These are phyloP conservation scores for Leccinum sublutescens DNA, from an alignment of 768 basidiomycete species.

Conservation along the genomic window DNA sequence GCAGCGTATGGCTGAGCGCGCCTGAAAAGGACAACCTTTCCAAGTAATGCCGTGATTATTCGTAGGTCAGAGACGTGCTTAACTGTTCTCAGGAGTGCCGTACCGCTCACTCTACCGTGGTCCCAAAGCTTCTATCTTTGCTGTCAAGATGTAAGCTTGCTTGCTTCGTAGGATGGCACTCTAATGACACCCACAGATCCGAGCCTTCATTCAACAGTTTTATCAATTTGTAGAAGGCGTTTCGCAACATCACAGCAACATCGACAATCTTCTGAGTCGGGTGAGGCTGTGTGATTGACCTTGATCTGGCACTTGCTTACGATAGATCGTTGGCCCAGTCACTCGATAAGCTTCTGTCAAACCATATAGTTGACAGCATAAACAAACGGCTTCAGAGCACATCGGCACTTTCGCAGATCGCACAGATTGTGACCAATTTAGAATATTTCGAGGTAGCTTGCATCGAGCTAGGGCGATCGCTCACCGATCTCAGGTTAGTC, in stretches of 20 bases:
- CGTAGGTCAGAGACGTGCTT: neutral
- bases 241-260: slow-evolving; percentile 85
- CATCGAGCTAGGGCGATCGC: slow-evolving; percentile 76
- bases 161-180: neutral
- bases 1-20: slow-evolving; percentile 78
- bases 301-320: slow-evolving; percentile 4
- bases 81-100: slow-evolving; percentile 44
- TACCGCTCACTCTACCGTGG: slow-evolving; percentile 85
- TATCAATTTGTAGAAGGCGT: slow-evolving; percentile 97
- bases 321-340: slow-evolving; percentile 48
- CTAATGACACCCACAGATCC: slow-evolving; percentile 51
- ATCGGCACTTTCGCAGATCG: slow-evolving; percentile 83
- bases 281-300: slow-evolving; percentile 38
- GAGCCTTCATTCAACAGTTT: slow-evolving; percentile 89
- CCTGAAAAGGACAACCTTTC: slow-evolving; percentile 59
- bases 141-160: slow-evolving; percentile 71
- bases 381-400: slow-evolving; percentile 70
- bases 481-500: slow-evolving; percentile 75
- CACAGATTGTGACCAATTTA: slow-evolving; percentile 89
- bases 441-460: slow-evolving; percentile 90
- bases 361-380: slow-evolving; percentile 75
- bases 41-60: slow-evolving; percentile 38
- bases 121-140: slow-evolving; percentile 94
- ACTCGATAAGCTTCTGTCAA: slow-evolving; percentile 77
- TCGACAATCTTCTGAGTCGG: slow-evolving; percentile 88